phyloP scores from a whole-genome alignment of 2,329 filamentous ascomycete species.

The Aspergillus sp. region DNA sequence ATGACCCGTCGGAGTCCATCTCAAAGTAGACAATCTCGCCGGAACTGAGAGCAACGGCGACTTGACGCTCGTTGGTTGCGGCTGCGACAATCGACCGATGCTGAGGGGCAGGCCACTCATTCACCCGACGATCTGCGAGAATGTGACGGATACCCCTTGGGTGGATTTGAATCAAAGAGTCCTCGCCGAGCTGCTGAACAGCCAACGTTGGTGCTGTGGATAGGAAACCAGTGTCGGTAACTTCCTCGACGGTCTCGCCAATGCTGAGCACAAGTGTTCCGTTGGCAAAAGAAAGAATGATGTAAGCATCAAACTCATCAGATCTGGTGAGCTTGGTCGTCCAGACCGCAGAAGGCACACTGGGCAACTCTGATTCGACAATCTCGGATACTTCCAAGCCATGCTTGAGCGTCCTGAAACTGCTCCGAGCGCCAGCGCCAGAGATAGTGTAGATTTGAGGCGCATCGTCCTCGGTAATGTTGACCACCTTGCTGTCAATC shows the following conservation, averaged over 20 bases:
- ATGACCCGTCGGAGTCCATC: conserved; percentile 85
- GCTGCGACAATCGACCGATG: conserved; percentile 95
- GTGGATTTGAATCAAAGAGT: conserved; percentile 90
- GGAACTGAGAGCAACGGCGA: conserved; percentile 89
- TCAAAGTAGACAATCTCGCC: conserved; percentile 98
- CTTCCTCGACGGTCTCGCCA: conserved; percentile 94
- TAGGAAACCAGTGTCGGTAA: conserved; percentile 89
- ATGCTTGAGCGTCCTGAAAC: conserved; percentile 89
- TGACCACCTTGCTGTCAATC: conserved; percentile 87
- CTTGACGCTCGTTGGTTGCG: conserved; percentile 88
- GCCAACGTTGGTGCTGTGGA: conserved; percentile 86
- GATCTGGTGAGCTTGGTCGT: conserved; percentile 81
- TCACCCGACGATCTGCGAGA: conserved; percentile 71
- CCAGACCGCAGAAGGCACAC: conserved; percentile 90
- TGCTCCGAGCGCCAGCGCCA: conserved; percentile 83
- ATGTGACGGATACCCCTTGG: conserved; percentile 96
- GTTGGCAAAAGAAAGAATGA: conserved; percentile 90
- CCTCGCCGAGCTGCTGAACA: conserved; percentile 90
- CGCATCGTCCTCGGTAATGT: conserved; percentile 87
- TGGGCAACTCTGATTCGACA: conserved; percentile 88
- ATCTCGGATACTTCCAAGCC: conserved; percentile 92
- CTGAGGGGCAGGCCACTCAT: conserved; percentile 91
- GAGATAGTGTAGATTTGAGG: conserved; percentile 95
- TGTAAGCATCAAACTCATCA: conserved; percentile 90
- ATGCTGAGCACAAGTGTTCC: conserved; percentile 91